Conservation (phyloP, 2,329 filamentous ascomycete genomes). For the Xylariaceae sp. region DNA sequence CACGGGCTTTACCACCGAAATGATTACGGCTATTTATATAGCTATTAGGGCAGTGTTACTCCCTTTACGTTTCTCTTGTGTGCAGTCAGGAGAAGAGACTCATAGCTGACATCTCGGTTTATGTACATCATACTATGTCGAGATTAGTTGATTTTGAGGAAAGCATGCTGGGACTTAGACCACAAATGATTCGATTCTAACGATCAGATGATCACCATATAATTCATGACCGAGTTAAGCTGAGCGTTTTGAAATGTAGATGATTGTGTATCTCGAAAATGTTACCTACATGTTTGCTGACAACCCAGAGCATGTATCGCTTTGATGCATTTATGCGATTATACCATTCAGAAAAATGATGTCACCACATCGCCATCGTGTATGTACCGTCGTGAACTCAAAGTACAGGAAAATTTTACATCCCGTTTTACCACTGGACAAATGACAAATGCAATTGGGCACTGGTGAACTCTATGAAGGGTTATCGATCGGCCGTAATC, state of each 20-base stretch:
- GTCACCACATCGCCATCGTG: neutral
- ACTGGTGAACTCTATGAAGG: neutral
- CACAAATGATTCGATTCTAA: neutral
- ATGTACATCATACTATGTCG: no score
- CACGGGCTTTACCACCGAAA: no score
- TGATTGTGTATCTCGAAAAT: neutral
- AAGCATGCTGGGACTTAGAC: neutral
- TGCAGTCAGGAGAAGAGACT: no score
- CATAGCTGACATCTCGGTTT: no score
- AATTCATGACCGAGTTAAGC: no score
- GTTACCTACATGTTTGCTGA: neutral
- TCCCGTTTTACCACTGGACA: neutral
- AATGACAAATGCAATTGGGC: neutral
- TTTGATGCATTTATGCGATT: neutral
- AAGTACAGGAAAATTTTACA: neutral
- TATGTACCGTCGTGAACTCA: neutral
- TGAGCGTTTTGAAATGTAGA: neutral
- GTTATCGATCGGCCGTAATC: constrained; percentile 2
- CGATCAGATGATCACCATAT: no score
- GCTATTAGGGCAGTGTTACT: no score
- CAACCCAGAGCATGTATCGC: neutral
- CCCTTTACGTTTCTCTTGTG: no score
- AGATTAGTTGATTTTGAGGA: neutral
- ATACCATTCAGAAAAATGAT: neutral
- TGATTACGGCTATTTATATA: no score